A percentile compares a stretch with the other conserved stretches of the same genome.
These are phyloP conservation scores for Epichloe coenophiala DNA, from an alignment of 2,329 filamentous ascomycete species.

Conservation along the genomic window DNA sequence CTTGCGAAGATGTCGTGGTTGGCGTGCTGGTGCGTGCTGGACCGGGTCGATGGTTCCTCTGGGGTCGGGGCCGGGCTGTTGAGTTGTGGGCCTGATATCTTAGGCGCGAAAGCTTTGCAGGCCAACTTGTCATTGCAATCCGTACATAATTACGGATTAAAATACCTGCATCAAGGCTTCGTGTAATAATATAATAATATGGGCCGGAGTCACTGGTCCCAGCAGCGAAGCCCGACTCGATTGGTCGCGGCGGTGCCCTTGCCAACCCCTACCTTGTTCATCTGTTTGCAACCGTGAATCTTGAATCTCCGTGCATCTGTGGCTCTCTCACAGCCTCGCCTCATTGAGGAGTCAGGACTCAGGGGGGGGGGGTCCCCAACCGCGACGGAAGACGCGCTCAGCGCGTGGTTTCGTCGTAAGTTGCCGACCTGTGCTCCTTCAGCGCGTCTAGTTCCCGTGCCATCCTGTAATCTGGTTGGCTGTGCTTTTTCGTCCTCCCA, in stretches of 20 bases:
- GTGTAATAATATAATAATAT: too few species aligned
- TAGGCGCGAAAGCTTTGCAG: slow-evolving; percentile 8
- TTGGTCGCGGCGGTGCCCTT: neutral
- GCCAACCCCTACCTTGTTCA: neutral
- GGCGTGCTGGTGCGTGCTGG: slow-evolving; percentile 6
- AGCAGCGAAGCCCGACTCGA: too few species aligned
- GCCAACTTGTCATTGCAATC: too few species aligned
- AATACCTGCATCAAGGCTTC: neutral
- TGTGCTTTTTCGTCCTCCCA: neutral
- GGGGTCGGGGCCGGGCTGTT: slow-evolving; percentile 13
- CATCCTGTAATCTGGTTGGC: neutral
- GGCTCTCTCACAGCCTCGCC: too few species aligned
- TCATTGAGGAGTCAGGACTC: too few species aligned
- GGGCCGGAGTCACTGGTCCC: too few species aligned
- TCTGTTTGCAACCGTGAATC: too few species aligned
- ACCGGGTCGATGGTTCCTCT: slow-evolving; percentile 13
- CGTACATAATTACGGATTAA: too few species aligned
- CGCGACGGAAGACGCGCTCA: neutral
- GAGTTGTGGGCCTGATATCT: slow-evolving; percentile 13
- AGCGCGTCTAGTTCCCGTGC: neutral
- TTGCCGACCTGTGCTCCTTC: neutral
- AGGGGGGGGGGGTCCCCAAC: neutral
- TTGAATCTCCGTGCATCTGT: too few species aligned
- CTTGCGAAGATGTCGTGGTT: slow-evolving; percentile 14
- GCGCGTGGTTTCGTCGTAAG: neutral